Evolutionary conservation across 2,329 filamentous ascomycete genomes (phyloP), one percentile per base, ranked within the genome.

Genomic region (Fusarium keratoplasticum): DNA sequence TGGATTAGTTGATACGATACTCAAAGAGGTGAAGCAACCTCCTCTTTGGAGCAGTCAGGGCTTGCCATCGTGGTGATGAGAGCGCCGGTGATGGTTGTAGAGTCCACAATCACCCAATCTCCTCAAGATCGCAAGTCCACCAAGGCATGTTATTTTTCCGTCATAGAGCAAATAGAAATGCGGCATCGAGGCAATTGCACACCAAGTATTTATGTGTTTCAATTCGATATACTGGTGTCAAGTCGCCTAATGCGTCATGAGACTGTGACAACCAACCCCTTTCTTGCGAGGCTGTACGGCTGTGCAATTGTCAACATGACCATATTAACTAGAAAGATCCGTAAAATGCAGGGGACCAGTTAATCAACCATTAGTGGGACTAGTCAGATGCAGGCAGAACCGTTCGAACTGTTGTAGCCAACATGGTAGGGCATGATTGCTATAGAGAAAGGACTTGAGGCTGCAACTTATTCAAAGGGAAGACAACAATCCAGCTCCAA

Each of bases 401-500:
- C 13, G 6, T n/a, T 29, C 27, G 16, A 29, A 9, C 9, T 16
- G 9, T 9, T 27, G 25, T 29, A 18, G 42, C 16, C 16, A 50
- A n/a, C 25, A 16, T 27, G 16, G 11, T 20, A 42, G 11, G 44
- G 14, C 22, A 50, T 29, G 16, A n/a, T 29, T 50, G 22, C 3
- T 27, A 50, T 50, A 27, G 14, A 50, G 44, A 50, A 50, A 50
- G 44, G 44, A n/a, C 9, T 4, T 20, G 44, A 50, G 25, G 44
- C 25, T 50, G 44, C 25, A 50, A 63, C 7, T 16, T 22, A 63
- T 36, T 29, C 33, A 38, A 54, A 63, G 25, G 61, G 44, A 50
- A 70, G 62, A 66, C 54, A 58, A 60, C 29, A 42, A 54, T 35
- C 44, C 47, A 61, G 61, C 68, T 65, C 35, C 27, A 33, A 55